Conservation (phyloP, 768 basidiomycete genomes). For the Amanita rubescens region DNA sequence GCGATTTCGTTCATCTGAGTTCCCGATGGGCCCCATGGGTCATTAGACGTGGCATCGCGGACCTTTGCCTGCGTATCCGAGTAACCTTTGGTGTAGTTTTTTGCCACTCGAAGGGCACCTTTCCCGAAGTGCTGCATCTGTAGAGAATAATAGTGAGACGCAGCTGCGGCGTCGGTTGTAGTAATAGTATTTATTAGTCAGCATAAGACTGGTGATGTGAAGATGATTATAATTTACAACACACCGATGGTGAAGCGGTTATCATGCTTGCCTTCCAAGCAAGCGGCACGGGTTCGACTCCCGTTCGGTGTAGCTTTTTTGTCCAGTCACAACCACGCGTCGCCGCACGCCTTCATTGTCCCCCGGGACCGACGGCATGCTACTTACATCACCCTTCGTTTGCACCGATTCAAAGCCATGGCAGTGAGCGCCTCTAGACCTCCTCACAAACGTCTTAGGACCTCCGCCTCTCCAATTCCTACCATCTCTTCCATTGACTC, state of each 20-base stretch:
- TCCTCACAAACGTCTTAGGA: conserved; percentile 6
- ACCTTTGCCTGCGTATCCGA: conserved; percentile 95
- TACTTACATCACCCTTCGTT: neutral
- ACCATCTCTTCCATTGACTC: neutral
- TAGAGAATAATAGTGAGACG: conserved; percentile 5
- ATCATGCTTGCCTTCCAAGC: conserved; percentile 83
- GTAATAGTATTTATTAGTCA: neutral
- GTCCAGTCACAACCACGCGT: neutral
- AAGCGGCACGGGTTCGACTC: conserved; percentile 10
- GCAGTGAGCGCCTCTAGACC: neutral
- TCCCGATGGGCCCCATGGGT: conserved; percentile 96
- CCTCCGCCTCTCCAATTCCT: neutral
- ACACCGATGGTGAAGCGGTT: conserved; percentile 79
- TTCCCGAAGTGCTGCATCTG: conserved; percentile 77
- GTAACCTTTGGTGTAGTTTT: conserved; percentile 95
- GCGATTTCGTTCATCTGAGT: conserved; percentile 99
- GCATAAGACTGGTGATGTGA: neutral
- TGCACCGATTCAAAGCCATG: conserved; percentile 4
- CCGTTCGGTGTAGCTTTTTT: neutral
- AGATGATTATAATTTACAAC: too few species aligned
- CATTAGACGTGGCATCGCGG: conserved; percentile 93
- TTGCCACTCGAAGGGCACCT: conserved; percentile 79
- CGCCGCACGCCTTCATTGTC: neutral
- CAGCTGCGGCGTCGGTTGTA: neutral
- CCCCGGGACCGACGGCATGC: neutral